These are phyloP conservation scores for Jacaranda mimosifolia DNA, from an alignment of 257 asterid species.

Conservation along the genomic window DNA sequence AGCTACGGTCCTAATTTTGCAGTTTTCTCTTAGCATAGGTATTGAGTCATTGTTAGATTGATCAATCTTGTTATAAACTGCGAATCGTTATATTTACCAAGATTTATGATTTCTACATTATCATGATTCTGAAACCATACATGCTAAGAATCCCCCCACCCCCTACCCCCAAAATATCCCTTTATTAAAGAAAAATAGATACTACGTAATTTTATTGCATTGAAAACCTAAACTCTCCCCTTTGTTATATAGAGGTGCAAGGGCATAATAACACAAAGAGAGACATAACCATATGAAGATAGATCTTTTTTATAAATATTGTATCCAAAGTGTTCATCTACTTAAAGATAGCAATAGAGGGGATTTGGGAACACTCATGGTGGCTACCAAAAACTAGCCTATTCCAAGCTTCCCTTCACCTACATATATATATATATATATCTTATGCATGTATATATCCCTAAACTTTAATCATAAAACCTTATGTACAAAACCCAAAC, in stretches of 20 bases:
- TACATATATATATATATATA: background rate
- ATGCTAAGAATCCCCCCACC: too few species aligned
- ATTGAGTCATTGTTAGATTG: background rate
- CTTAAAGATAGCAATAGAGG: background rate
- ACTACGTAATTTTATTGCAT: too few species aligned
- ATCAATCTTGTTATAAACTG: too few species aligned
- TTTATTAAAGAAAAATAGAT: too few species aligned
- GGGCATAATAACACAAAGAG: background rate
- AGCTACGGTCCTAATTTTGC: too few species aligned
- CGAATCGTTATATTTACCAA: too few species aligned
- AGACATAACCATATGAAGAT: background rate
- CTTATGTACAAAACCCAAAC: constrained; percentile 13
- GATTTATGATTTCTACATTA: too few species aligned
- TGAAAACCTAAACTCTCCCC: too few species aligned
- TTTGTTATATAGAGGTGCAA: too few species aligned
- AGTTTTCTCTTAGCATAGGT: background rate
- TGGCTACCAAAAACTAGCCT: constrained; percentile 44
- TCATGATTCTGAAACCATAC: too few species aligned
- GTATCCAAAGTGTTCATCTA: background rate
- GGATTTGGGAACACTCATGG: constrained; percentile 26
- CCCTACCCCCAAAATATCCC: too few species aligned
- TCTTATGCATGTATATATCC: too few species aligned
- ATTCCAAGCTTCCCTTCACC: constrained; percentile 26
- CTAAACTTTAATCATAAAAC: background rate
- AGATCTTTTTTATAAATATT: background rate